phyloP scores from a whole-genome alignment of 805 yeast genomes.

The Lipomyces sp. region DNA sequence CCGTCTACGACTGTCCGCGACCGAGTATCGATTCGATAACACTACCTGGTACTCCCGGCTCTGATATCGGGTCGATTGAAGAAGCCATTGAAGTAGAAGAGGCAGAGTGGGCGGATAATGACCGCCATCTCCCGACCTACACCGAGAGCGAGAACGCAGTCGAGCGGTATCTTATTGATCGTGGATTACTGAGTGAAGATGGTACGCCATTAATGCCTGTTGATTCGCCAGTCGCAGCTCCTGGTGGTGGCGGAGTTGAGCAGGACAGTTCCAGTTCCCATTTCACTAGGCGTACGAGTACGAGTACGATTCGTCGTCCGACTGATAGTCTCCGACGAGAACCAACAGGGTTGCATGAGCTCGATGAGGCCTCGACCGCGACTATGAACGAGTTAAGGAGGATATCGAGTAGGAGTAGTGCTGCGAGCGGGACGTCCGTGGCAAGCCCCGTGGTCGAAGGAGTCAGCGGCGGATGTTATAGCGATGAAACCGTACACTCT shows the following conservation, averaged over 20 bases:
- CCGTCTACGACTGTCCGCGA: constrained; percentile 23
- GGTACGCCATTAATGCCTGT: constrained; percentile 30
- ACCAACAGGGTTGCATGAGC: not conserved
- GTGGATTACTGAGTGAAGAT: constrained; percentile 32
- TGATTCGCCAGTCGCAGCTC: constrained; percentile 17
- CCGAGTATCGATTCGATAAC: constrained; percentile 15
- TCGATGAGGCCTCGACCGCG: constrained; percentile 13
- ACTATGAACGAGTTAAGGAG: constrained; percentile 21
- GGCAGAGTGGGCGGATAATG: constrained; percentile 36
- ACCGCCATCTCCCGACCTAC: constrained; percentile 32
- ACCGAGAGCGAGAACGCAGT: constrained; percentile 36
- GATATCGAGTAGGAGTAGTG: constrained; percentile 6
- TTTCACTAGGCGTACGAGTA: constrained; percentile 15
- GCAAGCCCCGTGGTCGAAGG: not conserved
- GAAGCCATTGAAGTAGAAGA: constrained; percentile 33
- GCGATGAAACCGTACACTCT: constrained; percentile 1
- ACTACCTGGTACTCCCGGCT: constrained; percentile 1
- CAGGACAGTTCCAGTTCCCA: constrained; percentile 9
- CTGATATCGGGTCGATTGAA: constrained; percentile 6
- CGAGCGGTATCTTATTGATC: constrained; percentile 34
- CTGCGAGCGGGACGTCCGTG: not conserved
- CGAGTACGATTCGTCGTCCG: constrained; percentile 6
- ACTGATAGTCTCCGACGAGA: constrained; percentile 1
- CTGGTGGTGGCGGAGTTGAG: not conserved
- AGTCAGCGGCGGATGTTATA: constrained; percentile 5